Evolutionary conservation across 345 rosid species (phyloP), one percentile per base, ranked within the genome.

Genomic region (Lenwebbia sp.): DNA sequence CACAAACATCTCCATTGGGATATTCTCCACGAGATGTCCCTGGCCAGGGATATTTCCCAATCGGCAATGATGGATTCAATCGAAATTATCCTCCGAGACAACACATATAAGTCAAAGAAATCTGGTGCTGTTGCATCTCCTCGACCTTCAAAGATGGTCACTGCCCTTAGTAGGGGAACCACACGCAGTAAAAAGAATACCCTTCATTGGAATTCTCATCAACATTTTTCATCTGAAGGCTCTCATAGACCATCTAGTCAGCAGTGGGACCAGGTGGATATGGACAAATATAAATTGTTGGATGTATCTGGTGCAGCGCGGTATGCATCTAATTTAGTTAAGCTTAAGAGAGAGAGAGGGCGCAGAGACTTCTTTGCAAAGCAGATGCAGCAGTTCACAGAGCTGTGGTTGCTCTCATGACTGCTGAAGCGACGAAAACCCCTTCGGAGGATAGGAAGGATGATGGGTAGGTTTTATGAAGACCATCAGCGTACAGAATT

Each of bases 381-480:
- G 99, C 99, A 85, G 99, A 96, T 90, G 87, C 95, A 85, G 96
- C 96, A 37, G 93, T 96, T 84, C 98, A 96, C 93, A 97, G 92
- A 91, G 99, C 99, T 84, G 95, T 94, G 89, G 93, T 90, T 89
- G 94, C 98, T 86, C 93, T 95, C 86, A 92, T 93, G 93, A 94
- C 92, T 89, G 99, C 99, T 40, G 99, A 97, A 86, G 98, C 98
- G 23, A 90, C 93, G 26, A 95, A 89, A 90, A 94, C 92, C 86
- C 89, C 95, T 84, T 92, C 90, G n/a, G 90, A 86, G 88, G 92
- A 94, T 84, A 83, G 85, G 70, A 90, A 88, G 84, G 89, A 86
- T 85, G 91, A 89, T 82, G 90, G 74, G n/a, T 90, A 90, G 91
- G 83, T 65, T 15, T 0, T 65, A 11, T 65, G 76, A 65, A 65